Evolutionary conservation across 1,284 basidiomycete genomes (phyloP).

Genomic region (Porodaedalea pini): DNA sequence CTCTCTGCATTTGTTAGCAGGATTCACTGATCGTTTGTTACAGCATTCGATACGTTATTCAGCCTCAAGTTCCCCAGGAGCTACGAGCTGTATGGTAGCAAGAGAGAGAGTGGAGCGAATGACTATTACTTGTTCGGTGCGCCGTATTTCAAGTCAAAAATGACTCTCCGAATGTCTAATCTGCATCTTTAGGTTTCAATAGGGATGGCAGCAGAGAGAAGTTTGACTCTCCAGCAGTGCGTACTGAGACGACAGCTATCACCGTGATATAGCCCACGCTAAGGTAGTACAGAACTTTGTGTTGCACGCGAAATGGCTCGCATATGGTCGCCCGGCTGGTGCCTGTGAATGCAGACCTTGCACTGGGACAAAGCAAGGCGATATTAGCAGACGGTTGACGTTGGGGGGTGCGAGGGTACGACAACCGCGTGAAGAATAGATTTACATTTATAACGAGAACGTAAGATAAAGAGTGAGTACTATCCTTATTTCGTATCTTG

Average conservation of each 20-base stretch:
- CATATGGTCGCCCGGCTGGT: neutral
- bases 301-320: neutral
- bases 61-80: constrained; percentile 1
- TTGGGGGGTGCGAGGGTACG: too few species aligned
- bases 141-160: neutral
- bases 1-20: neutral
- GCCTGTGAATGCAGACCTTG: too few species aligned
- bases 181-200: neutral
- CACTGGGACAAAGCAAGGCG: too few species aligned
- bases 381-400: too few species aligned
- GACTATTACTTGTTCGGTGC: constrained; percentile 6
- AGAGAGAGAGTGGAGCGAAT: neutral
- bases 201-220: neutral
- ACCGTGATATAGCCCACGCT: too few species aligned
- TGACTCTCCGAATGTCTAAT: neutral
- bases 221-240: neutral
- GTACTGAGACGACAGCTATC: neutral
- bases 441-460: too few species aligned
- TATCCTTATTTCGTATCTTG: too few species aligned
- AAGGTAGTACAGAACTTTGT: constrained; percentile 1
- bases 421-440: too few species aligned
- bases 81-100: constrained; percentile 4
- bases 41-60: neutral
- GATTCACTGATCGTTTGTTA: neutral
- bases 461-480: too few species aligned